These are phyloP conservation scores for Conticribra weissflogii DNA, from an alignment of 108 stramenopile species.

Conservation along the genomic window DNA sequence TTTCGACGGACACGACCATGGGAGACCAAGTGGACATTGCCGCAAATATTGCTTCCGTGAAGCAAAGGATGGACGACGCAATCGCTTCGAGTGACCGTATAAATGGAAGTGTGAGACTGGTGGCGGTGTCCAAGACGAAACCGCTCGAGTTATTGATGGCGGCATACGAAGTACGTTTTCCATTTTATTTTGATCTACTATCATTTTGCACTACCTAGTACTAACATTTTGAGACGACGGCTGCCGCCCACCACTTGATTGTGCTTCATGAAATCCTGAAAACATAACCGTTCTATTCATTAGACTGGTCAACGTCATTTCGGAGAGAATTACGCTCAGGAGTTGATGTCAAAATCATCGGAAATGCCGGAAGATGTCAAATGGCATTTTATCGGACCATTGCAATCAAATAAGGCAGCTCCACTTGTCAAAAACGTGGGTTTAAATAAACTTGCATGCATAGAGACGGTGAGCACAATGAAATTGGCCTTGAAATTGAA, in stretches of 20 bases:
- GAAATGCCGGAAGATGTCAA: slow-evolving; percentile 77
- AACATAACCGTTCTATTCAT: background rate
- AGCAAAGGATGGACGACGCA: slow-evolving; percentile 36
- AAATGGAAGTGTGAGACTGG: slow-evolving; percentile 61
- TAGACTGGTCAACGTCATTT: slow-evolving; percentile 89
- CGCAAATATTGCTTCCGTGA: slow-evolving; percentile 35
- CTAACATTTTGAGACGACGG: no score
- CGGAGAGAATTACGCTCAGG: slow-evolving; percentile 99
- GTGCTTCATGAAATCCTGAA: no score
- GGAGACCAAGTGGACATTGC: slow-evolving; percentile 23
- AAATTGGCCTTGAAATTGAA: slow-evolving; percentile 95
- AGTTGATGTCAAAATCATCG: slow-evolving; percentile 92
- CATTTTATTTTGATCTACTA: background rate
- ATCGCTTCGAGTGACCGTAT: slow-evolving; percentile 22
- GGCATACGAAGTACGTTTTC: slow-evolving; percentile 74
- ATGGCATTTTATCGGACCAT: slow-evolving; percentile 97
- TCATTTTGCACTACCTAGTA: background rate
- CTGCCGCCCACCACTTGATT: no score
- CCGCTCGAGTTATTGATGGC: slow-evolving; percentile 78
- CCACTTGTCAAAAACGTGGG: slow-evolving; percentile 75
- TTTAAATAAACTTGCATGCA: slow-evolving; percentile 62
- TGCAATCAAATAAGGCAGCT: slow-evolving; percentile 97
- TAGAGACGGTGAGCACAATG: slow-evolving; percentile 90
- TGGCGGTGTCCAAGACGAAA: slow-evolving; percentile 97
- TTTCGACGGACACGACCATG: background rate